Evolutionary conservation across 169 alveolate genomes (phyloP), one percentile per base, ranked within the genome.

Genomic region (Cryptosporidium ubiquitum): DNA sequence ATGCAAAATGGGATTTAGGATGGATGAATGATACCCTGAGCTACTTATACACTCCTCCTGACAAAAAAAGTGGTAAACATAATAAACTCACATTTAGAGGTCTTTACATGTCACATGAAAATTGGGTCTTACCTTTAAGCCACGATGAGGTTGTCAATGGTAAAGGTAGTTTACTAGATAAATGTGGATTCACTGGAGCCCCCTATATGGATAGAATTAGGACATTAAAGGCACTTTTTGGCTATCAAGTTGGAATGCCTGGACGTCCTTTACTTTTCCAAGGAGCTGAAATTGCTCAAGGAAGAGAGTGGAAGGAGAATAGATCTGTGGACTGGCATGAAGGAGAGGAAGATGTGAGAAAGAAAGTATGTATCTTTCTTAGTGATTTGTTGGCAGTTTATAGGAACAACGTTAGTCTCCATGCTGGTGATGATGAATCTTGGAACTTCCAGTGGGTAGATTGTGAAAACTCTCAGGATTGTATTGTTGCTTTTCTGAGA

Each of bases 281-380:
- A 91, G 95, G 95, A 3, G 95, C 92, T 7, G 95, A 92, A 68
- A 86, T 92, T 57, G 95, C 93, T 12, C 94, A 91, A 31, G 95
- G 95, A 2, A 33, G 94, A 31, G 95, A 92, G 86, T 92, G 95
- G 95, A 92, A 86, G 55, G 93, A 92, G 47, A 79, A 66, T 84
- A 92, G 94, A 84, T 92, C 94, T 31, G 93, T 92, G 7, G 95
- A 92, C 68, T 92, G 95, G 95, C 93, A 92, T 79, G 95, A 92
- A 39, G 93, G 94, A 18, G 93, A 92, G 33, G 95, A 92, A 68
- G 93, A 86, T 23, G 71, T 84, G 26, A 89, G 95, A 52, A 91
- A 85, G 35, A 92, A 91, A 52, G 74, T 85, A 37, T 91, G 93
- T 40, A 70, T 92, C 4, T 92, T 91, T 86, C 79, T 92, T 18